phyloP scores from a whole-genome alignment of 176 grass and related monocot species.

The Juncus effusus region DNA sequence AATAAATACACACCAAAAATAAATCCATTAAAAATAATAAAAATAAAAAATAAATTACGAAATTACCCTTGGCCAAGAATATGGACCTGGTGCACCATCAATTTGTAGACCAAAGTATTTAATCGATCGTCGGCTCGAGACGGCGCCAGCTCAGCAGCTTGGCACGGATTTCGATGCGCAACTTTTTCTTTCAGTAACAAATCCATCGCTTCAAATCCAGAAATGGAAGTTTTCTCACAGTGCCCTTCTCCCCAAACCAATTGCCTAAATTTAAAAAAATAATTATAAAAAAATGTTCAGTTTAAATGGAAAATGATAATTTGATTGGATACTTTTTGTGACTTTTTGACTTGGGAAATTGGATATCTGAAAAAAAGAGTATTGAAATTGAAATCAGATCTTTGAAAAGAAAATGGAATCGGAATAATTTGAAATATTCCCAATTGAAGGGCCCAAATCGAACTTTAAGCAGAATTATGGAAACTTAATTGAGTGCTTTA shows the following conservation, averaged over 20 bases:
- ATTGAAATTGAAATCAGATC: no score
- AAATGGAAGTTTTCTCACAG: conserved; percentile 28
- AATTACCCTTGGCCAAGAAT: conserved; percentile 36
- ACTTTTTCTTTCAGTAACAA: conserved; percentile 42
- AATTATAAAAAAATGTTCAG: no score
- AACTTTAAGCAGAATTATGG: no score
- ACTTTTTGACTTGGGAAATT: no score
- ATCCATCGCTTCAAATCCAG: conserved; percentile 47
- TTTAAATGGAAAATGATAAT: no score
- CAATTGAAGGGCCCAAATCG: no score
- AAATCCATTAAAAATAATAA: not conserved
- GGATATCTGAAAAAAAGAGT: no score
- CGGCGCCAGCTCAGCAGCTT: conserved; percentile 15
- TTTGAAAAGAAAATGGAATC: no score
- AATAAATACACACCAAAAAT: conserved; percentile 22
- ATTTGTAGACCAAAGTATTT: conserved; percentile 32
- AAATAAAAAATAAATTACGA: conserved; percentile 1
- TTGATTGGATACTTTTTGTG: no score
- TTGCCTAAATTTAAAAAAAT: conserved; percentile 33
- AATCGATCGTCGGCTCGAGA: conserved; percentile 28
- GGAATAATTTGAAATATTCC: no score
- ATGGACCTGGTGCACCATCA: conserved; percentile 39
- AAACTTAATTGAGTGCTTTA: not conserved
- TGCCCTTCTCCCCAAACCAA: conserved; percentile 48
- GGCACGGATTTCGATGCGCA: conserved; percentile 19